Conservation (phyloP, 108 stramenopile genomes). For the Cyclotella baltica region DNA sequence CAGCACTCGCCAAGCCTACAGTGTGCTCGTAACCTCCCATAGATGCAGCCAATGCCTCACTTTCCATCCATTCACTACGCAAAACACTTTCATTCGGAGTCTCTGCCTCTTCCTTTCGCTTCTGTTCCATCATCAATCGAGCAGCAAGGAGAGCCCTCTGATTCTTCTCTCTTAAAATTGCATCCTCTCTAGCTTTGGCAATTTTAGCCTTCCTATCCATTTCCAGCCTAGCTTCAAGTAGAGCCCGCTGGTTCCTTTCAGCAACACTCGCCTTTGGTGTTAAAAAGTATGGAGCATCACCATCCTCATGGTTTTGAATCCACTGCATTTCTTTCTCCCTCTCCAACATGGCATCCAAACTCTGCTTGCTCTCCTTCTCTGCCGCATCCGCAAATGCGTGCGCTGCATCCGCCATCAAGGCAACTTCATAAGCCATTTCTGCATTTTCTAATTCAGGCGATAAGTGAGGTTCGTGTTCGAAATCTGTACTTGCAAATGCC, state of each 20-base stretch:
- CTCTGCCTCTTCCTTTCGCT: background rate
- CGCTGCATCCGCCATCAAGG: conserved; percentile 10
- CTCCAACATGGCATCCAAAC: conserved; percentile 25
- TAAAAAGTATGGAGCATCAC: background rate
- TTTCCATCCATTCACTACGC: conserved; percentile 37
- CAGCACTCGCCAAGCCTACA: conserved; percentile 12
- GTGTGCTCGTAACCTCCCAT: conserved; percentile 32
- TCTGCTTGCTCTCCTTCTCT: conserved; percentile 29
- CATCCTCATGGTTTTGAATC: conserved; percentile 21
- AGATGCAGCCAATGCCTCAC: conserved; percentile 31
- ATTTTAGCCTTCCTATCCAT: conserved; percentile 10
- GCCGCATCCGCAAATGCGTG: conserved; percentile 24
- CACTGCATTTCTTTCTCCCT: conserved; percentile 33
- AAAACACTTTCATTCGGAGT: background rate
- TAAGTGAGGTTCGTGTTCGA: conserved; percentile 36
- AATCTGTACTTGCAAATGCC: conserved; percentile 31
- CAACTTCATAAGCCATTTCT: conserved; percentile 17
- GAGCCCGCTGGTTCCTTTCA: conserved; percentile 17
- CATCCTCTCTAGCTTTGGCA: background rate
- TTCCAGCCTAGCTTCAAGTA: conserved; percentile 3
- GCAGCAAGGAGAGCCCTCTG: conserved; percentile 5
- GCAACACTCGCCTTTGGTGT: background rate
- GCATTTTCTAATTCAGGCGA: conserved; percentile 31
- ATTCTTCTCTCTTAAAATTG: background rate
- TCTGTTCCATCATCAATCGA: background rate